A percentile compares a stretch with the other conserved stretches of the same genome.
Evolutionary conservation across 1,284 basidiomycete species (phyloP).

Genomic region (Irpex sp.): DNA sequence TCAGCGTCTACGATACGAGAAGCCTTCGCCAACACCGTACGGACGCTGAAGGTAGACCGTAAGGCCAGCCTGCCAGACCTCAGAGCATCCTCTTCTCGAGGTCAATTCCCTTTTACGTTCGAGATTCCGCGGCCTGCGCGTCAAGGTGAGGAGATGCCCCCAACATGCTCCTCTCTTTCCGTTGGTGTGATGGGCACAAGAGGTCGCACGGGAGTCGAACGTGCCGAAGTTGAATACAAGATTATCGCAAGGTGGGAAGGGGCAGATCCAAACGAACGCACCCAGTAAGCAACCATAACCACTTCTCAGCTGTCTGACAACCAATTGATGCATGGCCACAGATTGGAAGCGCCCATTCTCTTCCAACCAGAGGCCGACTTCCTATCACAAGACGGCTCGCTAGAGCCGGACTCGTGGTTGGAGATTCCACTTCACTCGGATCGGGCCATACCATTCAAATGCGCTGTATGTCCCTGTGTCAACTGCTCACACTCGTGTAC

Average conservation of each 20-base stretch:
- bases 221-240: conserved; percentile 48
- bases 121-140: conserved; percentile 47
- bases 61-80: conserved; percentile 22
- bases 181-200: conserved; percentile 23
- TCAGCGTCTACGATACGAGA: conserved; percentile 45
- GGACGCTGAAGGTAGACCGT: conserved; percentile 28
- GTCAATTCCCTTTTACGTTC: conserved; percentile 51
- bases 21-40: conserved; percentile 37
- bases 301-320: conserved; percentile 6
- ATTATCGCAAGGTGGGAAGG: conserved; percentile 60
- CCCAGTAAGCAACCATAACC: conserved; percentile 40
- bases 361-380: conserved; percentile 58
- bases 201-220: conserved; percentile 37
- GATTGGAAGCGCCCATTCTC: conserved; percentile 61
- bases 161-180: conserved; percentile 43
- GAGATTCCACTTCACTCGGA: conserved; percentile 64
- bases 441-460: conserved; percentile 57
- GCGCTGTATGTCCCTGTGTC: conserved; percentile 44
- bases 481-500: background rate
- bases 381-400: conserved; percentile 48
- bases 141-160: conserved; percentile 56
- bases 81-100: conserved; percentile 22
- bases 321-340: conserved; percentile 24
- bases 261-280: conserved; percentile 38
- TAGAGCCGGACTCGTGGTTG: conserved; percentile 52